These are phyloP conservation scores for Fusarium sp. DNA, from an alignment of 2,329 filamentous ascomycete species.

Conservation along the genomic window DNA sequence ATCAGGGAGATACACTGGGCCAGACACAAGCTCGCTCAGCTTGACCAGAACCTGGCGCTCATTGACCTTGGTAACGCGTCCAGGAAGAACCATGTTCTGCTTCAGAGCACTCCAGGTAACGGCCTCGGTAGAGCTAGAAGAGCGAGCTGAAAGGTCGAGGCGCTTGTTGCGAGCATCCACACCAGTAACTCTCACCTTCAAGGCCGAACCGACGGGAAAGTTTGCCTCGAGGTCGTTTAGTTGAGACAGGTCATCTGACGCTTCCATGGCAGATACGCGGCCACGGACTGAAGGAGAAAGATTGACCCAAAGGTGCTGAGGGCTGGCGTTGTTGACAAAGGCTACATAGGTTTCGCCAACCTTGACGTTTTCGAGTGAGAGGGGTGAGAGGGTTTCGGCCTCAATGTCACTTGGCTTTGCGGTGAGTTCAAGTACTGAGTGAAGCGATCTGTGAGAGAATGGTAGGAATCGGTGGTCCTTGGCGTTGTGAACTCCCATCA, in stretches of 20 bases:
- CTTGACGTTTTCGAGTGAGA: slow-evolving; percentile 77
- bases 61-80: slow-evolving; percentile 83
- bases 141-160: slow-evolving; percentile 83
- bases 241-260: slow-evolving; percentile 85
- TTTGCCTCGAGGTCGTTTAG: slow-evolving; percentile 78
- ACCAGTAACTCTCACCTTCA: slow-evolving; percentile 79
- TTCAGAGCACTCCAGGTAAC: slow-evolving; percentile 77
- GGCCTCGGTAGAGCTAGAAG: slow-evolving; percentile 56
- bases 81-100: slow-evolving; percentile 82
- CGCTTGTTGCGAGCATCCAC: slow-evolving; percentile 77
- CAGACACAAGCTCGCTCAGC: slow-evolving; percentile 81
- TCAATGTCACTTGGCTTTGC: slow-evolving; percentile 76
- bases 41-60: slow-evolving; percentile 87
- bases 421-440: slow-evolving; percentile 87
- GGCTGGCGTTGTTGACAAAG: slow-evolving; percentile 88
- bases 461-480: slow-evolving; percentile 91
- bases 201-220: slow-evolving; percentile 89
- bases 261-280: slow-evolving; percentile 81
- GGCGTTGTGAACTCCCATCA: slow-evolving; percentile 89
- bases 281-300: slow-evolving; percentile 88
- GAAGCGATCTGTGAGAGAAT: slow-evolving; percentile 83
- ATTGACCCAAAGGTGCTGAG: slow-evolving; percentile 88
- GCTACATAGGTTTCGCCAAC: slow-evolving; percentile 77
- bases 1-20: slow-evolving; percentile 82
- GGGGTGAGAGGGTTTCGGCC: slow-evolving; percentile 53